phyloP scores from a whole-genome alignment of 2,329 filamentous ascomycete species.

The Calonectria henricotiae region DNA sequence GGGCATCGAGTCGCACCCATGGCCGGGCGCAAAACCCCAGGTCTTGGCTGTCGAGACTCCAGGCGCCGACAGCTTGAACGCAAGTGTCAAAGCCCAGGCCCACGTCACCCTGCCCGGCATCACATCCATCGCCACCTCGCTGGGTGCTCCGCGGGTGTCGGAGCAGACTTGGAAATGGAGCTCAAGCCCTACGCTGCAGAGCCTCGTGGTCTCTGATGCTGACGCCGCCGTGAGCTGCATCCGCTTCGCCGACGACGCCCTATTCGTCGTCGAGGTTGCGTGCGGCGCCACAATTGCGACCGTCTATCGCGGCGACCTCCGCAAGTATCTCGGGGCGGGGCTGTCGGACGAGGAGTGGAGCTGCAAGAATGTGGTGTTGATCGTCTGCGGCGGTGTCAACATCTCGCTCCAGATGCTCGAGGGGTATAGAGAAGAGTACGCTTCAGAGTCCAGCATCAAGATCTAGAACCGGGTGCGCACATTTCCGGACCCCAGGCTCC shows the following conservation, averaged over 20 bases:
- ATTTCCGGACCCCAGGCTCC: not conserved
- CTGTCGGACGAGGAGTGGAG: slow-evolving; percentile 72
- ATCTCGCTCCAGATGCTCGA: slow-evolving; percentile 75
- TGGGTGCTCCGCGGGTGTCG: slow-evolving; percentile 83
- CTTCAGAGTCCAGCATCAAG: slow-evolving; percentile 55
- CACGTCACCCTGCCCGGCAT: slow-evolving; percentile 80
- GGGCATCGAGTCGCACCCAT: slow-evolving; percentile 71
- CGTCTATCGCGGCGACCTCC: slow-evolving; percentile 76
- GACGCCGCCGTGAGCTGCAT: slow-evolving; percentile 86
- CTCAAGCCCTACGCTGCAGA: slow-evolving; percentile 58
- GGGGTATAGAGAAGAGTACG: slow-evolving; percentile 70
- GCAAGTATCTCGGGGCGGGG: slow-evolving; percentile 71
- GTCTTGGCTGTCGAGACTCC: slow-evolving; percentile 84
- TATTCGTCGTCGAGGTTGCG: slow-evolving; percentile 85
- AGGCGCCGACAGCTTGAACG: slow-evolving; percentile 80
- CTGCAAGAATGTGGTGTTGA: slow-evolving; percentile 82
- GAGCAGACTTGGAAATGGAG: slow-evolving; percentile 78
- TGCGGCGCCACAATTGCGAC: slow-evolving; percentile 87
- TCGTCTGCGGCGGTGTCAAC: slow-evolving; percentile 87
- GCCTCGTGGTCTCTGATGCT: slow-evolving; percentile 64
- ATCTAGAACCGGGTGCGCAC: slow-evolving; percentile 36
- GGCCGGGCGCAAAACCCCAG: slow-evolving; percentile 58
- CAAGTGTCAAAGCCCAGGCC: slow-evolving; percentile 71
- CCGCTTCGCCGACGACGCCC: slow-evolving; percentile 85
- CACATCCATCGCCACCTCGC: slow-evolving; percentile 81